Conservation (phyloP, 2,329 filamentous ascomycete genomes). For the Fusarium luffae region DNA sequence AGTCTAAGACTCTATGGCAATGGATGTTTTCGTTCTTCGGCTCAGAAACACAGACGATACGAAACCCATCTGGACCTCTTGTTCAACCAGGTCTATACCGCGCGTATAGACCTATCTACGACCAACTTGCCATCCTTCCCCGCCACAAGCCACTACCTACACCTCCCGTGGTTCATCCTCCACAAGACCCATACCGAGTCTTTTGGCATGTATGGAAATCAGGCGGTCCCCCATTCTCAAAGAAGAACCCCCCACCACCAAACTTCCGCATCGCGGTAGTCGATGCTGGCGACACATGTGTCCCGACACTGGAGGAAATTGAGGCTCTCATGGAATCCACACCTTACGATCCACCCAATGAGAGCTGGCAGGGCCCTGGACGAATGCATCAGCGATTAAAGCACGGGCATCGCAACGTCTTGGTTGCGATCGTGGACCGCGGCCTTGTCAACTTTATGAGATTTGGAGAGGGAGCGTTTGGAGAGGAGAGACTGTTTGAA, state of each 20-base stretch:
- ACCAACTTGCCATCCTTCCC: constrained; percentile 77
- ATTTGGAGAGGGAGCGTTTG: constrained; percentile 83
- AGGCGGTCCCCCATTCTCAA: constrained; percentile 72
- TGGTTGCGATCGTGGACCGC: constrained; percentile 89
- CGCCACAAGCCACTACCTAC: constrained; percentile 68
- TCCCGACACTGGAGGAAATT: constrained; percentile 81
- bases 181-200: constrained; percentile 72
- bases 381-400: constrained; percentile 81
- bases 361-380: constrained; percentile 54
- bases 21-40: constrained; percentile 65
- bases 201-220: constrained; percentile 85
- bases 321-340: constrained; percentile 76
- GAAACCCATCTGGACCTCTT: constrained; percentile 64
- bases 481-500: constrained; percentile 76
- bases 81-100: constrained; percentile 73
- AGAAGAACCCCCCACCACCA: constrained; percentile 79
- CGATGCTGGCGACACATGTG: constrained; percentile 74
- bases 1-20: constrained; percentile 56
- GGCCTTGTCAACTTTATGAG: constrained; percentile 90
- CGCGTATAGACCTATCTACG: constrained; percentile 77
- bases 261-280: constrained; percentile 89
- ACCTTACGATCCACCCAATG: constrained; percentile 71
- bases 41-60: constrained; percentile 40
- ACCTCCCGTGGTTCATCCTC: constrained; percentile 42
- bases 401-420: constrained; percentile 83